Evolutionary conservation across 177 flowering plant species (phyloP), one percentile per base, ranked within the genome.

Genomic region (Vitis hybrid): DNA sequence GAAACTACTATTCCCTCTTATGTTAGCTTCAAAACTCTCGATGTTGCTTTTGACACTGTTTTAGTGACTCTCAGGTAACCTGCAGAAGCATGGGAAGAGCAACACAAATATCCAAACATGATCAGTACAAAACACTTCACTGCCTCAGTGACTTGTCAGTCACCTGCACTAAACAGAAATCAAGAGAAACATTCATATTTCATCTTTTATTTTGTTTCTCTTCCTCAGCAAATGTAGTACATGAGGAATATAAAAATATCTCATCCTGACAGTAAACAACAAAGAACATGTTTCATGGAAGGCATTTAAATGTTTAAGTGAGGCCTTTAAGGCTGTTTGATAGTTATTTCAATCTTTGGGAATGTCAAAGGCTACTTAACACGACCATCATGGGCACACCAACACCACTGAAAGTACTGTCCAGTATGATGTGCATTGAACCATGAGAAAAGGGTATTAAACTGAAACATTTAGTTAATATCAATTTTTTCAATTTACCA

Each of bases 21-120:
- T 46, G 60, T 18, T 60, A 73, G 69, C 52, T 15, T 62, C 56
- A 59, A 52, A 14, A 12, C 59, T 32, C 58, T 35, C n/a, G 4
- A 32, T 60, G 50, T 67, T 66, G 56, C 35, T 15, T 52, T 10
- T 9, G 54, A 27, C 27, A 8, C 17, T 13, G 56, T 21, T 70
- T 84, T 72, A 91, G 68, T 92, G 92, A 74, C 93, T 89, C 83
- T 92, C 92, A 3, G 92, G 94, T 75, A 92, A 83, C 86, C 97
- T 92, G 89, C 80, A 80, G 68, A 14, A 70, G 55, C 17, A 71
- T 0, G 70, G 48, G 62, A 71, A 72, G 62, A 64, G 15, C 15
- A 62, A 2, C 8, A 56, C 24, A 62, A 52, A 11, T 46, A 30
- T 11, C 27, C 64, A 30, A 56, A 12, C 19, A 59, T 32, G 48